Evolutionary conservation across 257 asterid species (phyloP).

Genomic region (Solanum ossicruentum): DNA sequence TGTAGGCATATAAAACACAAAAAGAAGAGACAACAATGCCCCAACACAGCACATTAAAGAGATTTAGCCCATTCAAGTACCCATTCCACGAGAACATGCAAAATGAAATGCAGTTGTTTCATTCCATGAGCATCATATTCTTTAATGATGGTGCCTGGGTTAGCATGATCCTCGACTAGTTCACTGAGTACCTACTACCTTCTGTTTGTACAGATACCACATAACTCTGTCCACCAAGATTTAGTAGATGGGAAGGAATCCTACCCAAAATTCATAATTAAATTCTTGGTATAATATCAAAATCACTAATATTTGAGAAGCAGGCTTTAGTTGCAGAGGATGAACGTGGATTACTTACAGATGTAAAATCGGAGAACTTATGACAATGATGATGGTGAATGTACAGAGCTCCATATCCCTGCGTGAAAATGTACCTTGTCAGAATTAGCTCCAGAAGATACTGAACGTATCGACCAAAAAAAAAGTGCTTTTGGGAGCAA

Average conservation of each 20-base stretch:
- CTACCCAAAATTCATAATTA: neutral
- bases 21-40: neutral
- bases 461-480: neutral
- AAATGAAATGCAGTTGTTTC: neutral
- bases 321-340: neutral
- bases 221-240: neutral
- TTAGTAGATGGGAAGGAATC: neutral
- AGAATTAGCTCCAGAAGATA: neutral
- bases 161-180: neutral
- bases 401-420: conserved; percentile 94
- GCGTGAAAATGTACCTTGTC: conserved; percentile 2
- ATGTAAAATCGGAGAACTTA: neutral
- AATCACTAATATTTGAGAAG: neutral
- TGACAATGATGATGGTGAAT: conserved; percentile 71
- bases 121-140: neutral
- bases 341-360: neutral
- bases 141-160: neutral
- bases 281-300: neutral
- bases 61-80: neutral
- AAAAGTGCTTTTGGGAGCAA: neutral
- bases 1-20: neutral
- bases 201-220: neutral
- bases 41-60: neutral
- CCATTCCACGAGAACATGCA: neutral
- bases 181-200: neutral